Evolutionary conservation across 345 rosid genomes (phyloP).

Genomic region (Eucalyptus lansdowneana): DNA sequence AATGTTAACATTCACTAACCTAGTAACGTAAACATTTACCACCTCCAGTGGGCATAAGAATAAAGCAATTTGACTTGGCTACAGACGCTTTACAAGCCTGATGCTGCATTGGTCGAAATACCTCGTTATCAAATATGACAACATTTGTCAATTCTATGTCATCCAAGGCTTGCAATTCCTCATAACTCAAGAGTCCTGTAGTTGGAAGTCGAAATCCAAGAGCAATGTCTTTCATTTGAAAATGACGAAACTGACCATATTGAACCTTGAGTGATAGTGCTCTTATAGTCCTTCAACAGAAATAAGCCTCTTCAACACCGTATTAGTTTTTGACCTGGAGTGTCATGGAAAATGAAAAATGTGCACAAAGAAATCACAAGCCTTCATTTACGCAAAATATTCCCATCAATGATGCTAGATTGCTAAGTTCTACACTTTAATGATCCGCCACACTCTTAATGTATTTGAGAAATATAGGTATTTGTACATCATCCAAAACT

Average conservation of each 20-base stretch:
- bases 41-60: constrained; percentile 60
- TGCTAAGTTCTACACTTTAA: neutral
- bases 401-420: neutral
- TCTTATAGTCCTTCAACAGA: constrained; percentile 33
- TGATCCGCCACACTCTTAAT: neutral
- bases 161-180: constrained; percentile 35
- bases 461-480: neutral
- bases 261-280: constrained; percentile 20
- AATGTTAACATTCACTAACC: constrained; percentile 26
- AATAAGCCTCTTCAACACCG: constrained; percentile 1
- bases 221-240: constrained; percentile 15
- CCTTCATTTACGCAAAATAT: neutral
- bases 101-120: constrained; percentile 71
- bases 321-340: neutral
- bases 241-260: constrained; percentile 16
- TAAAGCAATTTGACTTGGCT: constrained; percentile 48
- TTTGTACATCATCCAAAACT: too few species aligned
- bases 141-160: constrained; percentile 59
- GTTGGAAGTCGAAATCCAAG: constrained; percentile 1
- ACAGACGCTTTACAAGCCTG: constrained; percentile 60
- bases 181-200: constrained; percentile 39
- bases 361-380: neutral
- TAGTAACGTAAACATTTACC: constrained; percentile 89
- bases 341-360: neutral
- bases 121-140: constrained; percentile 25